A percentile compares a stretch with the other conserved stretches of the same genome.
These are phyloP conservation scores for Moesziomyces sp. DNA, from an alignment of 1,284 basidiomycete species.

Conservation along the genomic window DNA sequence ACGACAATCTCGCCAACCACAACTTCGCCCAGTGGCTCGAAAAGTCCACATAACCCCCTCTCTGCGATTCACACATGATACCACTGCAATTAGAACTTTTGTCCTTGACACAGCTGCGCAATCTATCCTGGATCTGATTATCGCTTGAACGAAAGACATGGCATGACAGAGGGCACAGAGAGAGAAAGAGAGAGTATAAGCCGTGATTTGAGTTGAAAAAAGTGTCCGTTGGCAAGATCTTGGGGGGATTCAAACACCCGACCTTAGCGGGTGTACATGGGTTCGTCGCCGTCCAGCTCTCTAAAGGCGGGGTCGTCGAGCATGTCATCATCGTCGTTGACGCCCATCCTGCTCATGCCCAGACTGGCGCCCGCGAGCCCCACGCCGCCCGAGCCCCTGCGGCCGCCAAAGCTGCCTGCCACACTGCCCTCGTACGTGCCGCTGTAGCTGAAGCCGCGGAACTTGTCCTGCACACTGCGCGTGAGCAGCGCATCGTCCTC, in stretches of 20 bases:
- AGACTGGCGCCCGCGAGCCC: conserved; percentile 53
- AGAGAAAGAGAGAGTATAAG: neutral
- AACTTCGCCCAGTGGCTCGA: neutral
- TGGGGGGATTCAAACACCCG: neutral
- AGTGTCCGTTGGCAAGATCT: neutral
- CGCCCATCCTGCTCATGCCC: conserved; percentile 59
- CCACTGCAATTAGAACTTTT: neutral
- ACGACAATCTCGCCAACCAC: conserved; percentile 23
- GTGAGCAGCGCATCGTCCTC: conserved; percentile 54
- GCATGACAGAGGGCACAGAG: neutral
- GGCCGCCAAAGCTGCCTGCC: conserved; percentile 54
- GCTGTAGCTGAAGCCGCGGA: conserved; percentile 65
- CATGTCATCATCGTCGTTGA: conserved; percentile 44
- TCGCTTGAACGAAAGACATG: neutral
- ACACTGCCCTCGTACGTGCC: conserved; percentile 62
- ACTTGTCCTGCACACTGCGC: conserved; percentile 65
- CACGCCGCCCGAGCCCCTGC: conserved; percentile 40
- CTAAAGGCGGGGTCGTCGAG: conserved; percentile 27
- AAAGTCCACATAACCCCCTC: neutral
- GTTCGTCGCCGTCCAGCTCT: conserved; percentile 28
- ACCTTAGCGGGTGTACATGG: conserved; percentile 21
- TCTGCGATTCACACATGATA: neutral
- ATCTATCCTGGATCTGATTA: neutral
- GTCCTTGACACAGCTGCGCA: neutral
- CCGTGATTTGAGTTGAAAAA: neutral